Base-by-base conservation (phyloP, 208 protist species). In the Sergeia podlipaevii region DNA sequence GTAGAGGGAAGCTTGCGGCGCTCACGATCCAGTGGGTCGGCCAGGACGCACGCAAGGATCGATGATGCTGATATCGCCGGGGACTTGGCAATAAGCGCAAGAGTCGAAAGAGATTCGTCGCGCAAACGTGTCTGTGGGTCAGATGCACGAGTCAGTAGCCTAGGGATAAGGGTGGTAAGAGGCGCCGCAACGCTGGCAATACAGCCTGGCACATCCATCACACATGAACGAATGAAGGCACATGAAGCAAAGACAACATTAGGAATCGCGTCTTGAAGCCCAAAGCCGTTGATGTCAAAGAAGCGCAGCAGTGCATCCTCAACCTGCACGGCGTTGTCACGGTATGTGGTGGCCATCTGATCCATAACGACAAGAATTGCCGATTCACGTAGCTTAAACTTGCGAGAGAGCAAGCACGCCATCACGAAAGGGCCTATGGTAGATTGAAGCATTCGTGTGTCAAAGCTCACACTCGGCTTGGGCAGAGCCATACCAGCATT, bases 221-320 rank as follows among this genome's bases (percentile, higher is more conserved):
- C n/a, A n/a, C n/a, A n/a, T n/a, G n/a, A n/a, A 18, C 80, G 74
- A 1, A 96, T 65, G 67, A 91, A 88, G 0, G 44, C 71, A 54
- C 81, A 90, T 4, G 69, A 60, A 1, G 79, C 77, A n/a, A 75
- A 62, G 0, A 93, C 80, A 2, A 94, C 82, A 36, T 77, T 86
- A 15, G 84, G 78, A 18, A 96, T 81, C 3, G 65, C 49, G 50
- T 96, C 89, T 49, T 94, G 86, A 36, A 96, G 54, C 2, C 89
- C 89, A 30, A 77, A 82, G 8, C 53, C 54, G 52, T 85, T 91
- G 29, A 76, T 44, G 52, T 95, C 82, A 2, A 88, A 58, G 38
- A 82, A 95, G 28, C 84, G 71, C 24, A 95, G 64, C n/a, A 95
- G 60, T 2, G 70, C 73, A 23, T 82, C 74, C 39, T 82, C 79